phyloP scores from a whole-genome alignment of 2,329 filamentous ascomycete genomes.

The Sordariomycetes sp. region DNA sequence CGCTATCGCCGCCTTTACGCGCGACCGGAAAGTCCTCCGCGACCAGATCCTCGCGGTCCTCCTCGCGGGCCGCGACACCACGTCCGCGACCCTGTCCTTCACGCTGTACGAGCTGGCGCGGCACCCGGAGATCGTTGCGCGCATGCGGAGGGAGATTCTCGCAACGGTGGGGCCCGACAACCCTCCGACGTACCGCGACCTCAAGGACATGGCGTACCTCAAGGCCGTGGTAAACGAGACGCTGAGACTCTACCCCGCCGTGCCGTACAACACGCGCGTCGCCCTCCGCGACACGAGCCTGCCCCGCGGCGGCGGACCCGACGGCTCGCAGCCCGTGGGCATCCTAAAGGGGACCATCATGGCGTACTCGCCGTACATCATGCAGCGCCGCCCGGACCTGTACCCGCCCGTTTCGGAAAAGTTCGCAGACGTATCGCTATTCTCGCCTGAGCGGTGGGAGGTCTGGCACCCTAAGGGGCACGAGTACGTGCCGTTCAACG shows the following conservation, averaged over 20 bases:
- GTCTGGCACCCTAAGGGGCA: slow-evolving; percentile 50
- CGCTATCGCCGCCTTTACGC: slow-evolving; percentile 69
- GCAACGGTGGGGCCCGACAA: slow-evolving; percentile 48
- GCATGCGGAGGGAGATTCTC: slow-evolving; percentile 62
- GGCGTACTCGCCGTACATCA: slow-evolving; percentile 52
- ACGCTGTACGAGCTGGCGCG: slow-evolving; percentile 68
- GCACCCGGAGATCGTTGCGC: slow-evolving; percentile 51
- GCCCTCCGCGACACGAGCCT: slow-evolving; percentile 63
- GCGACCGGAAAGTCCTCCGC: slow-evolving; percentile 56
- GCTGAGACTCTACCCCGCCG: slow-evolving; percentile 62
- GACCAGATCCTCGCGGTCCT: slow-evolving; percentile 77
- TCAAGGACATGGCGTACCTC: slow-evolving; percentile 82
- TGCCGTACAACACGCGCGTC: slow-evolving; percentile 67
- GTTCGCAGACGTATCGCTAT: slow-evolving; percentile 33
- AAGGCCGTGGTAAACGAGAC: slow-evolving; percentile 63
- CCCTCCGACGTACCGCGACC: slow-evolving; percentile 59
- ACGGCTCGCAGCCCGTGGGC: slow-evolving; percentile 47
- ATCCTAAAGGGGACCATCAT: slow-evolving; percentile 54
- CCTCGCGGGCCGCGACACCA: slow-evolving; percentile 79
- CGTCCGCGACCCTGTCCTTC: slow-evolving; percentile 70
- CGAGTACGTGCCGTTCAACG: slow-evolving; percentile 66
- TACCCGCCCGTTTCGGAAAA: slow-evolving; percentile 37
- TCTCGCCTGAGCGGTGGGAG: slow-evolving; percentile 55
- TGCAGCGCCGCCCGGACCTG: slow-evolving; percentile 57
- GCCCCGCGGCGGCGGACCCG: slow-evolving; percentile 54